Evolutionary conservation across 495 filamentous ascomycete genomes (phyloP).

Genomic region (Durotheca rogersii): DNA sequence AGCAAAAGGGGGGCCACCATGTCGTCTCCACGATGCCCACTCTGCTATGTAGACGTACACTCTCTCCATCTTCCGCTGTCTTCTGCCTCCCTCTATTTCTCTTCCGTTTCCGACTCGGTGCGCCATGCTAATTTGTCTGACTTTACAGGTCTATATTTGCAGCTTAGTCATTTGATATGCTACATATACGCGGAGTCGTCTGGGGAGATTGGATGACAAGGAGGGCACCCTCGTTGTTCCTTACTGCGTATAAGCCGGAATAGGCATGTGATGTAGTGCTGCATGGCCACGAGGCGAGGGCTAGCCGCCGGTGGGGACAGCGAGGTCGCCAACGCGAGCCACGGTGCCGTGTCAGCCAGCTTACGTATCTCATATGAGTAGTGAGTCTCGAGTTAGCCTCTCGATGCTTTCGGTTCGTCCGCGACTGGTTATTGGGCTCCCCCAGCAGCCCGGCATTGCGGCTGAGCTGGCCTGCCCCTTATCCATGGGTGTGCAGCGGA

Average conservation of each 20-base stretch:
- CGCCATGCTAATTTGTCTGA: not conserved
- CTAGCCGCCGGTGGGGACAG: too few species aligned
- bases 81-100: not conserved
- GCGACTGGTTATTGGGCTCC: slow-evolving; percentile 19
- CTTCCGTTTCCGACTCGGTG: not conserved
- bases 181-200: too few species aligned
- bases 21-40: too few species aligned
- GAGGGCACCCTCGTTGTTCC: too few species aligned
- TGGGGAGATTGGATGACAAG: too few species aligned
- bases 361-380: too few species aligned
- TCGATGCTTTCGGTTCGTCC: slow-evolving; percentile 2
- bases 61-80: not conserved
- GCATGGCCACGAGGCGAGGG: too few species aligned
- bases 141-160: not conserved
- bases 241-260: not conserved
- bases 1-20: too few species aligned
- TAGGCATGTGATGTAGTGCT: too few species aligned
- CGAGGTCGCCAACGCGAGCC: not conserved
- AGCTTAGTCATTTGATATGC: not conserved
- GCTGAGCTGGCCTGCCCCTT: slow-evolving; percentile 27
- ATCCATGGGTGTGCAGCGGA: slow-evolving; percentile 3
- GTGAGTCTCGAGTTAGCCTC: too few species aligned
- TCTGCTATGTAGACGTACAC: too few species aligned
- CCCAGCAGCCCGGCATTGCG: slow-evolving; percentile 23
- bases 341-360: not conserved